phyloP scores from a whole-genome alignment of 2,329 filamentous ascomycete species.

The Sporothrix sp. region DNA sequence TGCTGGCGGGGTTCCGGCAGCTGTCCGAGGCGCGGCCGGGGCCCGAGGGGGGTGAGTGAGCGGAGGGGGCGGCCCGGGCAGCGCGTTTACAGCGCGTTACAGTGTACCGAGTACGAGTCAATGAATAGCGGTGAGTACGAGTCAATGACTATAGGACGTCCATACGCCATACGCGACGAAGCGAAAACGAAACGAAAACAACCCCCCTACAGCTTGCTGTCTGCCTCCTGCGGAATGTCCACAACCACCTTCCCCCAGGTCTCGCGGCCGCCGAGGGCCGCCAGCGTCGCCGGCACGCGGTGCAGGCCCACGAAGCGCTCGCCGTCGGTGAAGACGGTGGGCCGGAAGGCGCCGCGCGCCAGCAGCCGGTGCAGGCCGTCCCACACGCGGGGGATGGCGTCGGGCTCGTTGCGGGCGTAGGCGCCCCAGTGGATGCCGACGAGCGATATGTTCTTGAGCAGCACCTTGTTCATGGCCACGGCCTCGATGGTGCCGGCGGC shows the following conservation, averaged over 20 bases:
- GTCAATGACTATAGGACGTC: no score
- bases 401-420: conserved; percentile 64
- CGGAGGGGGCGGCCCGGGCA: no score
- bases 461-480: conserved; percentile 81
- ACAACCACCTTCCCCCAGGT: conserved; percentile 97
- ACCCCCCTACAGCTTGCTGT: conserved; percentile 41
- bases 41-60: not conserved
- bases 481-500: conserved; percentile 82
- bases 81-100: no score
- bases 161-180: no score
- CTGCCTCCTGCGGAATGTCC: conserved; percentile 61
- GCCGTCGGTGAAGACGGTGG: conserved; percentile 73
- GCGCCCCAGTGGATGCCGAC: conserved; percentile 89
- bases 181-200: no score
- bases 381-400: conserved; percentile 67
- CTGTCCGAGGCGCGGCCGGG: conserved; percentile 19
- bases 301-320: conserved; percentile 60
- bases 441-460: conserved; percentile 86
- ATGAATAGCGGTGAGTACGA: no score
- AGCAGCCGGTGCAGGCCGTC: conserved; percentile 71
- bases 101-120: no score
- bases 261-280: conserved; percentile 54
- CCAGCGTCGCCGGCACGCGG: conserved; percentile 36
- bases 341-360: conserved; percentile 64
- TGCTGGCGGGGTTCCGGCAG: conserved; percentile 53